Evolutionary conservation across 2,329 filamentous ascomycete species (phyloP), one percentile per base, ranked within the genome.

Genomic region (Amphichorda felina): DNA sequence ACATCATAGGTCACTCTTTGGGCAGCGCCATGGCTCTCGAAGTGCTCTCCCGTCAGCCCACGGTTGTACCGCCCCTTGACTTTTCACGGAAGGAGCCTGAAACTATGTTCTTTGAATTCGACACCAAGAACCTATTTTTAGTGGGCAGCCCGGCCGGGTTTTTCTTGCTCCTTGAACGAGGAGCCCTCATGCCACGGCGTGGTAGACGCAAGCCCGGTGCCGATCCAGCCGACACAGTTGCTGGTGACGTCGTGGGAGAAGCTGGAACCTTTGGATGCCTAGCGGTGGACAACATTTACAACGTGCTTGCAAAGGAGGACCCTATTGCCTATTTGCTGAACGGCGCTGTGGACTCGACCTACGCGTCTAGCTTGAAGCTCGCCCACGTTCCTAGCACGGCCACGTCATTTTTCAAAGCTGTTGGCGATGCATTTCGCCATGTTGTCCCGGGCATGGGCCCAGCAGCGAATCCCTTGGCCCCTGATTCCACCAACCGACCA

Each of bases 11-110:
- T 1, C 91, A 98, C 54, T 95, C 88, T 0, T 70, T 98, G 1
- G 91, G 91, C 9, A 94, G 85, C 45, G 87, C 87, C 27, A 96
- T 98, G 85, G 82, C 88, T 3, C 64, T 95, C 26, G 91, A 98
- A 45, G 80, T 96, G 24, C 66, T 98, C 7, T 94, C 85, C 29
- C 77, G 81, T 34, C 91, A 98, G 53, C 91, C 91, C 3, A 95
- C 83, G 0, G 59, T 57, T 8, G 64, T 82, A 2, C 75, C 82
- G 0, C 56, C 50, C 19, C 42, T 74, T 6, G 57, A 73, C 36
- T 47, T 68, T 7, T 46, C 54, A 30, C 51, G 44, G 2, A 51
- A 55, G 6, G 51, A 62, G 25, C 54, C 61, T 1, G 61, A 66
- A 31, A 72, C 54, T 40, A 68, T 72, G 4, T 70, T 79, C 41